phyloP scores from a whole-genome alignment of 2,329 filamentous ascomycete species.

The Aspergillus novofumigatus region DNA sequence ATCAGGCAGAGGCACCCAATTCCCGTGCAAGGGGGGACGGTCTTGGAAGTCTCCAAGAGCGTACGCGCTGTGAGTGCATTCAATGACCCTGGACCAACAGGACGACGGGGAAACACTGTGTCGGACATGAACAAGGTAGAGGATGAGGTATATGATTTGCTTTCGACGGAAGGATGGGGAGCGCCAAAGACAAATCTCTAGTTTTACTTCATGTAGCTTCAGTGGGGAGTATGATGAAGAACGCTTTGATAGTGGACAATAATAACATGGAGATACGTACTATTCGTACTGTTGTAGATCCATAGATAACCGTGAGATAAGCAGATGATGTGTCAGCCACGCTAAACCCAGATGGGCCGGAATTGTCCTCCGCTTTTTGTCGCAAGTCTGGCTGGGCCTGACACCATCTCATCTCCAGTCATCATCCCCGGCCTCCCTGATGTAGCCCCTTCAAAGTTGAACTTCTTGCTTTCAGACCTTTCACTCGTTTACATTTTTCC shows the following conservation, averaged over 20 bases:
- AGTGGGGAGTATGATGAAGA: not conserved
- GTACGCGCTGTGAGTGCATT: slow-evolving; percentile 49
- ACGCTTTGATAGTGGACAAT: not conserved
- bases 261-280: too few species aligned
- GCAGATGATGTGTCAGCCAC: not conserved
- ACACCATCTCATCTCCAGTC: not conserved
- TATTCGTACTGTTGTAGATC: not conserved
- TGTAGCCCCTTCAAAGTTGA: not conserved
- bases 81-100: slow-evolving; percentile 52
- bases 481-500: slow-evolving; percentile 1
- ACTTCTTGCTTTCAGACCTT: not conserved
- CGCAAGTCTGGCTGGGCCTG: not conserved
- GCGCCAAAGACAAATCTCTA: slow-evolving; percentile 23
- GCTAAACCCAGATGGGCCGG: not conserved
- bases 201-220: slow-evolving; percentile 1
- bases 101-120: slow-evolving; percentile 44
- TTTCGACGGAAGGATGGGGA: slow-evolving; percentile 50
- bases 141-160: slow-evolving; percentile 48
- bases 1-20: slow-evolving; percentile 25
- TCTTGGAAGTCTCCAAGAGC: slow-evolving; percentile 55
- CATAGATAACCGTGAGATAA: not conserved
- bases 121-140: slow-evolving; percentile 40
- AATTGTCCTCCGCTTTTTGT: not conserved
- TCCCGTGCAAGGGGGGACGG: slow-evolving; percentile 45
- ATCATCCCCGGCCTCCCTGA: not conserved